phyloP scores from a whole-genome alignment of 139 green algal genomes.

The Coelastrella sp. region DNA sequence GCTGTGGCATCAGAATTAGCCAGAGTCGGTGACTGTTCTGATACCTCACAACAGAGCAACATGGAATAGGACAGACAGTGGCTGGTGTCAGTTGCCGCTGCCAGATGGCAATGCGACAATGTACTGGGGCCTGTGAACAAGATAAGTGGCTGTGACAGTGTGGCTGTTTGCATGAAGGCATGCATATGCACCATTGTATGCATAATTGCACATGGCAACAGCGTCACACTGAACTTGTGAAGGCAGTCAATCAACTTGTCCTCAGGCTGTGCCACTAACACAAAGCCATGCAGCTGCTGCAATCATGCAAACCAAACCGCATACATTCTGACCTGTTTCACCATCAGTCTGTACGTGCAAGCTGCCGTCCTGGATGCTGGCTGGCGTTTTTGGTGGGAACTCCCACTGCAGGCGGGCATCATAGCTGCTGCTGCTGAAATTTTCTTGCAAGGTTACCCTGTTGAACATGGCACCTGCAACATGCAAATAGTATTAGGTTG shows the following conservation, averaged over 20 bases:
- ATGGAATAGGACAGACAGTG: not conserved
- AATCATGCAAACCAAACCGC: no score
- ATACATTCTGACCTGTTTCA: conserved; percentile 12
- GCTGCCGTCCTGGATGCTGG: not conserved
- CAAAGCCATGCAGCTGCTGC: no score
- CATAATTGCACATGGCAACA: no score
- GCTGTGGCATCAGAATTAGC: no score
- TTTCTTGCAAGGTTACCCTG: not conserved
- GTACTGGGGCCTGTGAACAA: not conserved
- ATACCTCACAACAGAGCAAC: not conserved
- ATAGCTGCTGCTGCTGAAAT: not conserved
- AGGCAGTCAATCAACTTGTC: no score
- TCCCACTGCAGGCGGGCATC: not conserved
- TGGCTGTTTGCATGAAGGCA: no score
- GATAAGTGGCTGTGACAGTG: no score
- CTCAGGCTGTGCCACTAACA: no score
- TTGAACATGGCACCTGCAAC: not conserved
- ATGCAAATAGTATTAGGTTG: not conserved
- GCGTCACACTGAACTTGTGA: no score
- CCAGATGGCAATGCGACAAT: not conserved
- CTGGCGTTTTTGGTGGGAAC: not conserved
- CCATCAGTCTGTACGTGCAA: conserved; percentile 10
- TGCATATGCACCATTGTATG: no score
- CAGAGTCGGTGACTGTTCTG: no score
- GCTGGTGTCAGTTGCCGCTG: not conserved